Evolutionary conservation across 2,329 filamentous ascomycete genomes (phyloP).

Genomic region (Ascochyta viciae-villosae): DNA sequence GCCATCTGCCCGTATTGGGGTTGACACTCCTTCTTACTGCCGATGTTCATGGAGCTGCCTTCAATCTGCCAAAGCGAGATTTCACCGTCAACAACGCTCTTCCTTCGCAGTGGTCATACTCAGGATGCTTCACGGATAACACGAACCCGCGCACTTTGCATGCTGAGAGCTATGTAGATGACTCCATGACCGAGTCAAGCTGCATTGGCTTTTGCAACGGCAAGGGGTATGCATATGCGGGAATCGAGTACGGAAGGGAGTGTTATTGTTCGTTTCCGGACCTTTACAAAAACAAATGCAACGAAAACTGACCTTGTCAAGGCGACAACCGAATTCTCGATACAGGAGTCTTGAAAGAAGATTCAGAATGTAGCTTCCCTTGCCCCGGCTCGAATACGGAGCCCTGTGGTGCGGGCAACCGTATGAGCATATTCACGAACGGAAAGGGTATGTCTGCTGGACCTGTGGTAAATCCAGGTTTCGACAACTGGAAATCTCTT

Average conservation of each 20-base stretch:
- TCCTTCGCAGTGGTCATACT: neutral
- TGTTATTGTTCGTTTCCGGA: neutral
- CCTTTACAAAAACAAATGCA: neutral
- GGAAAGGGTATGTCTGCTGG: neutral
- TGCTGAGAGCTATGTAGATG: neutral
- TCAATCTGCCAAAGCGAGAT: neutral
- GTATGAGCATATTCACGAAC: constrained; percentile 4
- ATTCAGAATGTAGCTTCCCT: neutral
- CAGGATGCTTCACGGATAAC: neutral
- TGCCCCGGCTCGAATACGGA: neutral
- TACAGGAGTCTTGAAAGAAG: neutral
- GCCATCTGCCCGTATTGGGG: neutral
- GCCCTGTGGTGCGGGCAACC: neutral
- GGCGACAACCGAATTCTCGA: neutral
- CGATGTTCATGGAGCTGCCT: neutral
- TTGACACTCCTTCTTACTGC: neutral
- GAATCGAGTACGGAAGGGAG: neutral
- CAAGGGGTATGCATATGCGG: neutral
- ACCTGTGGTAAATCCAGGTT: neutral
- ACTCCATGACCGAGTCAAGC: neutral
- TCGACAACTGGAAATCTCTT: constrained; percentile 5
- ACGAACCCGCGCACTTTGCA: neutral
- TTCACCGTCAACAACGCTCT: neutral
- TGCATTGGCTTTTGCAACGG: neutral
- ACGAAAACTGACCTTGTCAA: neutral